Percentiles rank a stretch among this genome's conserved stretches.
These are phyloP conservation scores for Neonectria hederae DNA, from an alignment of 2,329 filamentous ascomycete genomes.

Conservation along the genomic window DNA sequence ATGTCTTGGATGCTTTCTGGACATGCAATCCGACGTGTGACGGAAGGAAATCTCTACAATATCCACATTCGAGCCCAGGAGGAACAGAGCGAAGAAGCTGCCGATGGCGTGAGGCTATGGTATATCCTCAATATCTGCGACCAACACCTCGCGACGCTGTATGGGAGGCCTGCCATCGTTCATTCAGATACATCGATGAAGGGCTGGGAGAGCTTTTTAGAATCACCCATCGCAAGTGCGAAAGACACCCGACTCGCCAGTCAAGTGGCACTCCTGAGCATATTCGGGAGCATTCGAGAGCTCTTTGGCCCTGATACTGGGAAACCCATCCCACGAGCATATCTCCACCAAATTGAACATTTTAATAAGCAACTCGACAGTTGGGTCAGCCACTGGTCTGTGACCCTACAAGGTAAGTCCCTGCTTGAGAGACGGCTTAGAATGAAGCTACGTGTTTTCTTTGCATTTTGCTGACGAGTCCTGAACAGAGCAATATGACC, in stretches of 20 bases:
- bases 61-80: conserved; percentile 49
- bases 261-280: conserved; percentile 66
- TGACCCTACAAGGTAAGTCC: conserved; percentile 39
- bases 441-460: too few species aligned
- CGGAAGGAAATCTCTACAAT: conserved; percentile 54
- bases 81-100: conserved; percentile 51
- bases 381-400: conserved; percentile 51
- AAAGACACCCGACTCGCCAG: conserved; percentile 65
- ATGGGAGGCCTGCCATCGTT: conserved; percentile 65
- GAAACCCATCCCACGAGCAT: conserved; percentile 59
- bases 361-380: conserved; percentile 48
- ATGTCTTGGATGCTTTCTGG: conserved; percentile 70
- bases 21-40: conserved; percentile 58
- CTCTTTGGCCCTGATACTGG: conserved; percentile 65
- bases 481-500: conserved; percentile 44
- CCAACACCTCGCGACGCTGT: conserved; percentile 68
- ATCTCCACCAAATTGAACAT: conserved; percentile 57
- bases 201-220: conserved; percentile 63
- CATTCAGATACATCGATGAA: conserved; percentile 66
- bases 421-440: too few species aligned
- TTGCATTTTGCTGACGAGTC: too few species aligned
- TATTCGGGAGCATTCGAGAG: conserved; percentile 64
- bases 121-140: conserved; percentile 68
- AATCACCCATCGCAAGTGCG: conserved; percentile 57
- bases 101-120: conserved; percentile 66